A percentile compares a stretch with the other conserved stretches of the same genome.
phyloP scores from a whole-genome alignment of 805 yeast genomes.

The Starmerella apis region DNA sequence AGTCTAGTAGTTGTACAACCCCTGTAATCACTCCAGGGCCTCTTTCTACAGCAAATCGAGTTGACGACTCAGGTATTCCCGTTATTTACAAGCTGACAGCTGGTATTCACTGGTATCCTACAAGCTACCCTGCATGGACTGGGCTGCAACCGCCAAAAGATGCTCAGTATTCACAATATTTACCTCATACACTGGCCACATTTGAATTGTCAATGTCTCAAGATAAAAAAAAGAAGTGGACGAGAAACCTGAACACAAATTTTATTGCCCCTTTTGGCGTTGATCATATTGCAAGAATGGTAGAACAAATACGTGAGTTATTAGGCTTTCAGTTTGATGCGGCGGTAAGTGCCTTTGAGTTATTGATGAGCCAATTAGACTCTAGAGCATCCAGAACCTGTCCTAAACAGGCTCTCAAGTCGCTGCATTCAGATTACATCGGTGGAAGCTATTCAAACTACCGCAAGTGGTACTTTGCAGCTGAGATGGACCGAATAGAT shows the following conservation, averaged over 20 bases:
- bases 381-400: conserved; percentile 60
- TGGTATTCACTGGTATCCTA: conserved; percentile 29
- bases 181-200: conserved; percentile 1
- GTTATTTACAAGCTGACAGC: conserved; percentile 11
- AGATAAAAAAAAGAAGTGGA: neutral
- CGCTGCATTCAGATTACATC: conserved; percentile 64
- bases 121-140: conserved; percentile 92
- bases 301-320: conserved; percentile 41
- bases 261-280: conserved; percentile 22
- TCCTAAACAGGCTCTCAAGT: conserved; percentile 44
- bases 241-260: neutral
- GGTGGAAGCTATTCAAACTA: conserved; percentile 62
- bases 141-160: conserved; percentile 28
- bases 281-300: conserved; percentile 47
- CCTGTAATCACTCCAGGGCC: conserved; percentile 21
- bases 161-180: neutral
- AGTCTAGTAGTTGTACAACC: neutral
- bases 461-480: conserved; percentile 68
- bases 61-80: conserved; percentile 10
- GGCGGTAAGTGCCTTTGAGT: conserved; percentile 56
- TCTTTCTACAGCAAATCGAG: neutral
- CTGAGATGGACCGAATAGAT: conserved; percentile 49
- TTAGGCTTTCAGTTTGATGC: conserved; percentile 65
- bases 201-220: neutral
- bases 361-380: conserved; percentile 50